A percentile compares a stretch with the other conserved stretches of the same genome.
These are phyloP conservation scores for Trypanosoma platydactyli DNA, from an alignment of 208 protist genomes.

Conservation along the genomic window DNA sequence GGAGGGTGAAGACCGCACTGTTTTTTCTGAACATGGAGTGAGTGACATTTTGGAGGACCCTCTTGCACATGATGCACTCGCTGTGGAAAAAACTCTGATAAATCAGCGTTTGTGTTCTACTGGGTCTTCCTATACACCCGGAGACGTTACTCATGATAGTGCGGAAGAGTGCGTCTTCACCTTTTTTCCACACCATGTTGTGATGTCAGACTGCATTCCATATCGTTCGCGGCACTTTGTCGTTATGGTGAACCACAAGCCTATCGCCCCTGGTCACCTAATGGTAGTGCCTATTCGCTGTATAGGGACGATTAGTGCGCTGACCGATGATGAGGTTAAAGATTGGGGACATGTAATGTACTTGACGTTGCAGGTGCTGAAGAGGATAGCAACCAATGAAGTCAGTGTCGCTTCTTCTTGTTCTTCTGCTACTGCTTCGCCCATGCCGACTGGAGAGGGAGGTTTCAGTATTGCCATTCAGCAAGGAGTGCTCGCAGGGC, in stretches of 20 bases:
- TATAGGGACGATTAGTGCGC: conserved; percentile 62
- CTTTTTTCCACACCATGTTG: conserved; percentile 51
- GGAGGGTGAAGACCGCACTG: not conserved
- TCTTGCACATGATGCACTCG: conserved; percentile 27
- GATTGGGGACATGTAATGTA: conserved; percentile 71
- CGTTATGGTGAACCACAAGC: conserved; percentile 83
- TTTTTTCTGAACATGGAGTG: not conserved
- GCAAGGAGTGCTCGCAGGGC: conserved; percentile 66
- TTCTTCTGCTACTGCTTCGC: not conserved
- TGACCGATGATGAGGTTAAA: conserved; percentile 65
- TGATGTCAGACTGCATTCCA: conserved; percentile 45
- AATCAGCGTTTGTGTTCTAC: conserved; percentile 31
- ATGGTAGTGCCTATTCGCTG: conserved; percentile 85
- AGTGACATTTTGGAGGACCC: conserved; percentile 29
- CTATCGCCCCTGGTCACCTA: conserved; percentile 75
- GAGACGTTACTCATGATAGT: not conserved
- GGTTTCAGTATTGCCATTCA: conserved; percentile 82
- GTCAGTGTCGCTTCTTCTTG: not conserved
- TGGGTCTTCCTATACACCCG: not conserved
- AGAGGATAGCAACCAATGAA: conserved; percentile 9
- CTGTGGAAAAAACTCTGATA: conserved; percentile 25
- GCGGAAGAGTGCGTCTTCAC: conserved; percentile 34
- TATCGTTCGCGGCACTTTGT: conserved; percentile 64
- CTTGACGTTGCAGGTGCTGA: conserved; percentile 66
- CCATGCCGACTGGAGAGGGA: too few relatives aligned